Base-by-base conservation (phyloP, 148 eudicot genomes). In the Rhododendron kiyosumense region DNA sequence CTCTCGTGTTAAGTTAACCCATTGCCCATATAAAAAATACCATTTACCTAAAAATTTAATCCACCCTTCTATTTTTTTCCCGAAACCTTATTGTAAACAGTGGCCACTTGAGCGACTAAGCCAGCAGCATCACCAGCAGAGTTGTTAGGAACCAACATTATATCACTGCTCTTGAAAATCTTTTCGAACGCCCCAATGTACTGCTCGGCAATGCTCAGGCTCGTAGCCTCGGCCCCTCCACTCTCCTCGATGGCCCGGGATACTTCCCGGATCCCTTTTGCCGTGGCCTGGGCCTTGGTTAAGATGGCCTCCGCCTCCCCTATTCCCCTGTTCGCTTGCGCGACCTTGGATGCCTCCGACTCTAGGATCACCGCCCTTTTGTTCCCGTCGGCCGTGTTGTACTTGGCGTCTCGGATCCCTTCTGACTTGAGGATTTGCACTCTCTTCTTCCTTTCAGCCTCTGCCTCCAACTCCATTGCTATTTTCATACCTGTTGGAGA, bases 401-500 rank as follows among this genome's bases (percentile, higher is more conserved):
- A 36, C 4, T 34, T 48, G 22, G 38, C 48, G 1, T 76, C 41
- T 38, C 43, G 15, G 41, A 12, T 12, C 26, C 81, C 81, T 46
- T 78, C 81, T 0, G 81, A 78, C 24, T 7, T 5, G 24, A 78
- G 54, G 28, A 78, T 46, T 2, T 20, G 10, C 10, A 14, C 54
- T 13, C 81, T 78, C 81, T 78, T 78, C 52, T n/a, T 78, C 28
- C 81, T 8, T 13, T 78, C 81, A 0, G 81, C 81, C 51, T 78
- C 81, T 2, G 81, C 81, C 81, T 78, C 26, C 26, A 78, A 38
- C 81, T 78, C 81, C 81, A 78, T 78, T 6, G 81, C 81, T 12
- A 13, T 26, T 43, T 43, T 22, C 81, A 78, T 5, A 4, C 61
- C 61, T 54, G 17, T 14, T 54, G 22, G 61, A 48, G 51, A 54